phyloP scores from a whole-genome alignment of 345 rosid genomes.

The Jatropha curcas region DNA sequence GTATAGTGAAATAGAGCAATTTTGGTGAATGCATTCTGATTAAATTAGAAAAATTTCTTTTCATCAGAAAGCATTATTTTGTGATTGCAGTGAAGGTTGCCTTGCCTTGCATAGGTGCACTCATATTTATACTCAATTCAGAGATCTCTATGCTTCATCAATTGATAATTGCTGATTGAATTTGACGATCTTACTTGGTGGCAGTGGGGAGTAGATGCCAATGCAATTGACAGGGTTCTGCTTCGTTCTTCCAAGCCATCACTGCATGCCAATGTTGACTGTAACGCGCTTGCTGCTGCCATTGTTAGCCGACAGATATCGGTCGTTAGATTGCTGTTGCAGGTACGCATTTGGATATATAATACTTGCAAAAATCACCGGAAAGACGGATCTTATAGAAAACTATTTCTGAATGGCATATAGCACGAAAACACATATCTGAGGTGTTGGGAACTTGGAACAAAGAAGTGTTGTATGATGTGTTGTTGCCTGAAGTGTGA shows the following conservation, averaged over 20 bases:
- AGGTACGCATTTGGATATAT: slow-evolving; percentile 16
- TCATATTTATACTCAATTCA: neutral
- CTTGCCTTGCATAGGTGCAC: neutral
- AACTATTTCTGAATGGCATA: neutral
- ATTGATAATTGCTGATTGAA: slow-evolving; percentile 2
- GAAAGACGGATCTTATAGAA: neutral
- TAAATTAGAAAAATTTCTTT: neutral
- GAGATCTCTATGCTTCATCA: no score
- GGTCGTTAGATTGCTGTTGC: slow-evolving; percentile 27
- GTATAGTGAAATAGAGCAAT: neutral
- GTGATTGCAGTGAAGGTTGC: neutral
- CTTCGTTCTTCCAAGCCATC: slow-evolving; percentile 35
- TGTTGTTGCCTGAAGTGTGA: neutral
- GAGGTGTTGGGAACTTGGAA: neutral
- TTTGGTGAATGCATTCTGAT: neutral
- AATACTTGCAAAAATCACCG: neutral
- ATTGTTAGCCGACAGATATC: slow-evolving; percentile 27
- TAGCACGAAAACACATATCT: neutral
- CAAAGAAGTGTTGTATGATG: neutral
- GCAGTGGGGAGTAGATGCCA: slow-evolving; percentile 36
- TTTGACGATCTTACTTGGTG: slow-evolving; percentile 11
- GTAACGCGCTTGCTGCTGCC: slow-evolving; percentile 38
- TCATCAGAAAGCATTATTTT: neutral
- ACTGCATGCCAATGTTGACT: slow-evolving; percentile 26
- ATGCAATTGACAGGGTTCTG: slow-evolving; percentile 25